Conservation (phyloP, 106 monocot genomes). For the Xerophyta viscosa region DNA sequence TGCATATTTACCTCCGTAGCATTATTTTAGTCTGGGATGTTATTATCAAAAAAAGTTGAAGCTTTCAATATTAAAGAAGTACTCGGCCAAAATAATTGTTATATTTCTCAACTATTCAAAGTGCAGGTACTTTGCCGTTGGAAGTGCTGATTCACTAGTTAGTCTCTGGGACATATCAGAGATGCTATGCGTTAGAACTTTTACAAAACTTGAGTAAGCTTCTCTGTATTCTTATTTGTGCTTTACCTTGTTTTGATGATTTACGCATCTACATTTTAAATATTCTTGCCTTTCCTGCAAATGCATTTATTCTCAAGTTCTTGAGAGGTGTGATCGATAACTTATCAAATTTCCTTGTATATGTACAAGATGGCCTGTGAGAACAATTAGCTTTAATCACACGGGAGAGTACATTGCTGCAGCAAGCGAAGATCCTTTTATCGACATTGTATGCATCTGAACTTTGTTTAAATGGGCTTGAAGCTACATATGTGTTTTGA, state of each 20-base stretch:
- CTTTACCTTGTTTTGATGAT: neutral
- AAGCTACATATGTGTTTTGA: neutral
- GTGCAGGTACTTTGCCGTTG: constrained; percentile 96
- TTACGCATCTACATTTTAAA: neutral
- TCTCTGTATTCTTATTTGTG: neutral
- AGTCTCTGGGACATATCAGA: constrained; percentile 89
- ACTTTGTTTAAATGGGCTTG: constrained; percentile 3
- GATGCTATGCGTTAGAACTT: constrained; percentile 89
- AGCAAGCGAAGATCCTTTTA: constrained; percentile 88
- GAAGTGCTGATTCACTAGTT: constrained; percentile 97
- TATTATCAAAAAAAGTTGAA: no score
- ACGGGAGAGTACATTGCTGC: constrained; percentile 95
- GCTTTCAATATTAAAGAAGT: no score
- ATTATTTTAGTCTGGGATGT: no score
- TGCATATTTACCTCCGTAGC: no score
- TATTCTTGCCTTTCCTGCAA: neutral
- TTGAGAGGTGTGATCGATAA: no score
- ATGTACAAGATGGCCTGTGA: constrained; percentile 81
- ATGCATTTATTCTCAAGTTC: no score
- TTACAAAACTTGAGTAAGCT: constrained; percentile 88
- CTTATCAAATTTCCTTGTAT: no score
- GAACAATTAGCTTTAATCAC: constrained; percentile 87
- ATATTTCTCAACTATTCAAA: neutral
- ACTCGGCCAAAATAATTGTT: no score
- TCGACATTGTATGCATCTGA: constrained; percentile 70